These are phyloP conservation scores for Geranomyces michiganensis DNA, from an alignment of 192 early-diverging fungal species.

Conservation along the genomic window DNA sequence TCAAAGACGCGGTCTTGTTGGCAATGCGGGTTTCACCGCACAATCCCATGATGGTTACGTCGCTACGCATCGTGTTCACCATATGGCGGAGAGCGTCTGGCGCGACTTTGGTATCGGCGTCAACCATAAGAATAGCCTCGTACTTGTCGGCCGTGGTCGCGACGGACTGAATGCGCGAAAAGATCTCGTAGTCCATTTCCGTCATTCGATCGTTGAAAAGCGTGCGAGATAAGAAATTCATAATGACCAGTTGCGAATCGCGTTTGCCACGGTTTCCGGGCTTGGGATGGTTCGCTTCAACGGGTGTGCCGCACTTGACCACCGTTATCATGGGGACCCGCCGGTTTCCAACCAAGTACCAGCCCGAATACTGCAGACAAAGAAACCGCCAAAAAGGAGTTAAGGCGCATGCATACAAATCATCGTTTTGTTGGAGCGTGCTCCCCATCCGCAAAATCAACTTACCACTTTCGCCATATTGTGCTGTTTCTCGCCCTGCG, in stretches of 20 bases:
- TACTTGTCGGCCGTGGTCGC: conserved; percentile 80
- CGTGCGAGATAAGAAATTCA: conserved; percentile 87
- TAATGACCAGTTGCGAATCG: conserved; percentile 93
- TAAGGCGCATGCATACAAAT: too few species aligned
- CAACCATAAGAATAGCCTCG: conserved; percentile 41
- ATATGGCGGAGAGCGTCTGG: conserved; percentile 36
- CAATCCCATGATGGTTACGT: conserved; percentile 80
- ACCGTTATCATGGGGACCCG: conserved; percentile 50
- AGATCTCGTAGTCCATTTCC: conserved; percentile 86
- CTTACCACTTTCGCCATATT: conserved; percentile 82
- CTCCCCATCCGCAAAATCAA: too few species aligned
- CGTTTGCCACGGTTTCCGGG: conserved; percentile 83
- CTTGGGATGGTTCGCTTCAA: conserved; percentile 33
- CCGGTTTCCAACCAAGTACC: conserved; percentile 33
- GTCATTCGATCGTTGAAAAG: conserved; percentile 87
- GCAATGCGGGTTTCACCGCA: conserved; percentile 92
- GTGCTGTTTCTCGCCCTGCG: conserved; percentile 83
- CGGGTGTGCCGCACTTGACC: conserved; percentile 49
- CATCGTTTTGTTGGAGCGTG: too few species aligned
- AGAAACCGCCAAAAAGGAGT: too few species aligned
- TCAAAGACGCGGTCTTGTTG: conserved; percentile 85
- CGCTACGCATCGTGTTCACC: conserved; percentile 66
- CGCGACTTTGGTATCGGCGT: conserved; percentile 35
- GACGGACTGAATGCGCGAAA: conserved; percentile 73
- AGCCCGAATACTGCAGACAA: conserved; percentile 45